These are phyloP conservation scores for Psilocybe subaeruginosa DNA, from an alignment of 768 basidiomycete species.

Conservation along the genomic window DNA sequence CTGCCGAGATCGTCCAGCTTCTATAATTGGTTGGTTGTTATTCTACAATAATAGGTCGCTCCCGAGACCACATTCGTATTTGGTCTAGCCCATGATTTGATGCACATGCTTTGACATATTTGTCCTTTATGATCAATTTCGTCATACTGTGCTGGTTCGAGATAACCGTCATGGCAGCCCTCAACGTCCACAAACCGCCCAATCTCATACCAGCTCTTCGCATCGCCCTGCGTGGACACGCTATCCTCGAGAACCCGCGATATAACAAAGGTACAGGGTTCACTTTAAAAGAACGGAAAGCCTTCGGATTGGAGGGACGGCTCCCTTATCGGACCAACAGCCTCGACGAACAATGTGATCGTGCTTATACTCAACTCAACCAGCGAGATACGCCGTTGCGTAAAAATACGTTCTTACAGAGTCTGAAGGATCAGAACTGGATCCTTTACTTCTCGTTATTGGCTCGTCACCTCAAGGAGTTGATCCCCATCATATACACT, in stretches of 20 bases:
- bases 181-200: slow-evolving; percentile 25
- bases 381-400: slow-evolving; percentile 35
- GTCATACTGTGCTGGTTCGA: background rate
- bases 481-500: slow-evolving; percentile 79
- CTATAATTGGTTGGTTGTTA: no score
- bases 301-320: slow-evolving; percentile 62
- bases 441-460: slow-evolving; percentile 78
- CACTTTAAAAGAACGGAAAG: slow-evolving; percentile 63
- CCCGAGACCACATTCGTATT: no score
- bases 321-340: slow-evolving; percentile 57
- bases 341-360: slow-evolving; percentile 74
- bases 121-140: background rate
- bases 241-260: slow-evolving; percentile 64
- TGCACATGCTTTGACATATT: background rate
- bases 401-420: slow-evolving; percentile 80
- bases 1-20: no score
- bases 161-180: slow-evolving; percentile 12
- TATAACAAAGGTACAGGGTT: slow-evolving; percentile 87
- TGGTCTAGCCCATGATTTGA: background rate
- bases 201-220: slow-evolving; percentile 28
- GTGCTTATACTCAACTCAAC: slow-evolving; percentile 71
- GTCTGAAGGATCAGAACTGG: slow-evolving; percentile 80
- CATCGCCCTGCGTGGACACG: slow-evolving; percentile 63
- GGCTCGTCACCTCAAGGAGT: slow-evolving; percentile 57
- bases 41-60: no score